Conservation (phyloP, 352 stramenopile genomes). For the Globisporangium okanoganense region DNA sequence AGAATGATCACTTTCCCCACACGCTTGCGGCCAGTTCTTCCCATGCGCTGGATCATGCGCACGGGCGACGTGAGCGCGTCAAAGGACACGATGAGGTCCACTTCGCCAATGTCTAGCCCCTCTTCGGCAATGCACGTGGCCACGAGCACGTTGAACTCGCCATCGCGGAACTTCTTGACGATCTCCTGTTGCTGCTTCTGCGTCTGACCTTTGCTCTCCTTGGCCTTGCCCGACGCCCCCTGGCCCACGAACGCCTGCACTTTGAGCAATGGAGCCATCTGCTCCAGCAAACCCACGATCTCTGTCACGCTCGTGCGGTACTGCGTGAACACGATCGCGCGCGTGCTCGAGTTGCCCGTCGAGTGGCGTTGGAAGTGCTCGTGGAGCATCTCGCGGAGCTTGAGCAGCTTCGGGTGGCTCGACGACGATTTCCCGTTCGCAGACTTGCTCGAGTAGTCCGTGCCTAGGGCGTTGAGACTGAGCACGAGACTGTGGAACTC, state of each 20-base stretch:
- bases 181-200: slow-evolving; percentile 96
- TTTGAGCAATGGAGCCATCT: slow-evolving; percentile 76
- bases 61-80: slow-evolving; percentile 94
- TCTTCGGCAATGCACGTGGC: slow-evolving; percentile 96
- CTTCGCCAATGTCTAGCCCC: slow-evolving; percentile 94
- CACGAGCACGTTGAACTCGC: slow-evolving; percentile 91
- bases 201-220: slow-evolving; percentile 88
- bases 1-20: slow-evolving; percentile 89
- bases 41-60: slow-evolving; percentile 94
- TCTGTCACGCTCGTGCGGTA: slow-evolving; percentile 93
- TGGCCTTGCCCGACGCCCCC: slow-evolving; percentile 73
- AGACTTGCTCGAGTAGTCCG: slow-evolving; percentile 11
- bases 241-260: slow-evolving; percentile 94
- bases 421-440: slow-evolving; percentile 6
- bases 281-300: slow-evolving; percentile 84
- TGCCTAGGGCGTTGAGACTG: slow-evolving; percentile 30
- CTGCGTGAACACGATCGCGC: slow-evolving; percentile 98
- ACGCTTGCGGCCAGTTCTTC: slow-evolving; percentile 94
- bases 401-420: slow-evolving; percentile 83
- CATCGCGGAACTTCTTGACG: slow-evolving; percentile 85
- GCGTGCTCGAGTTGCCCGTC: slow-evolving; percentile 71
- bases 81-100: slow-evolving; percentile 94
- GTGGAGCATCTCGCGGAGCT: slow-evolving; percentile 89
- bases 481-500: slow-evolving; percentile 67
- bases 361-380: slow-evolving; percentile 84